Evolutionary conservation across 2,329 filamentous ascomycete genomes (phyloP).

Genomic region (Lanzia echinophila): DNA sequence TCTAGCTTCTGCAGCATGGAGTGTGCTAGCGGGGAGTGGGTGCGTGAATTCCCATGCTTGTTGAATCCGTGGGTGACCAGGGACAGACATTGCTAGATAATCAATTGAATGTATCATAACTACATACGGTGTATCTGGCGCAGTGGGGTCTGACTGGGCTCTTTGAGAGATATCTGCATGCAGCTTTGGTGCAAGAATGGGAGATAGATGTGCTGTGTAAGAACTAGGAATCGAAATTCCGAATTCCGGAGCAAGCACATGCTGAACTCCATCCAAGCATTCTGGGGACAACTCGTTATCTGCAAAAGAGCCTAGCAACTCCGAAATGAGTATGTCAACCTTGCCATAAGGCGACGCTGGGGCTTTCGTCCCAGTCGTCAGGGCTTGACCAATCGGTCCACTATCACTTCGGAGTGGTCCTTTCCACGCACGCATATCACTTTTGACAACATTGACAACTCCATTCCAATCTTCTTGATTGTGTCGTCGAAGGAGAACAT

Average conservation of each 20-base stretch:
- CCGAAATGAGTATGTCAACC: constrained; percentile 90
- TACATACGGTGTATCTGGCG: constrained; percentile 89
- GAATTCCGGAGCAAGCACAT: constrained; percentile 68
- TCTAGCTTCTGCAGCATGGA: constrained; percentile 49
- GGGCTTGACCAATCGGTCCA: constrained; percentile 30
- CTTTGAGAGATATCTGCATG: constrained; percentile 72
- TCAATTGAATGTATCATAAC: constrained; percentile 88
- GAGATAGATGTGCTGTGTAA: constrained; percentile 91
- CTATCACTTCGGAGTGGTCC: constrained; percentile 54
- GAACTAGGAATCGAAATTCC: constrained; percentile 91
- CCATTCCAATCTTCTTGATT: constrained; percentile 77
- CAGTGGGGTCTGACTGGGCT: constrained; percentile 53
- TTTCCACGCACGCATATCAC: constrained; percentile 95
- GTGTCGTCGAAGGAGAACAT: constrained; percentile 82
- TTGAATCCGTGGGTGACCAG: constrained; percentile 59
- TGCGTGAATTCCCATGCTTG: constrained; percentile 76
- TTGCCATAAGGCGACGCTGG: constrained; percentile 47
- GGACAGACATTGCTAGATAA: constrained; percentile 63
- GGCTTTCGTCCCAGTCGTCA: constrained; percentile 30
- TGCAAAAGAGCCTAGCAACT: constrained; percentile 89
- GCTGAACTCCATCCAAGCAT: constrained; percentile 91
- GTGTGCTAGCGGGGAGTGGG: constrained; percentile 55
- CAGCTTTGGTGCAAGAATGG: constrained; percentile 80
- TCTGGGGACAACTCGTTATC: constrained; percentile 97
- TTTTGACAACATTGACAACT: constrained; percentile 81